These are phyloP conservation scores for Teunomyces tritomae DNA, from an alignment of 805 yeast species.

Conservation along the genomic window DNA sequence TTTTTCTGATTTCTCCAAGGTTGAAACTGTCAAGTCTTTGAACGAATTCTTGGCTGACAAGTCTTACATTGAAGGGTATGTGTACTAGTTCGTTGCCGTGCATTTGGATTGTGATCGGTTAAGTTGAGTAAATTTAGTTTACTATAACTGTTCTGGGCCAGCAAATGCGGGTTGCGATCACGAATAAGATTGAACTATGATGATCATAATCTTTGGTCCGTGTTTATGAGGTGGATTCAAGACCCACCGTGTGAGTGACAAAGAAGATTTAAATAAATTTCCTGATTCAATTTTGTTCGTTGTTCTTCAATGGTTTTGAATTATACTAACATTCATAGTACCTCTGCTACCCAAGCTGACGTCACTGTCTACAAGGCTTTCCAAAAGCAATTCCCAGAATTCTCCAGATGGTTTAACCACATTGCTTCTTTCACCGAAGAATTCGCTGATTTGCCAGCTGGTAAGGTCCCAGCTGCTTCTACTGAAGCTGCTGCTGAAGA, in stretches of 20 bases:
- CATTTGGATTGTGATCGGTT: neutral
- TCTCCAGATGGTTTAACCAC: constrained; percentile 98
- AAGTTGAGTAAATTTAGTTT: neutral
- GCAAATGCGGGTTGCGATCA: neutral
- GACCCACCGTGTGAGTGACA: constrained; percentile 95
- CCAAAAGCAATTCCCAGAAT: constrained; percentile 88
- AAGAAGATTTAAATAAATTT: constrained; percentile 32
- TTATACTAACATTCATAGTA: constrained; percentile 46
- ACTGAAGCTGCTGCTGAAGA: constrained; percentile 58
- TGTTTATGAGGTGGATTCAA: constrained; percentile 94
- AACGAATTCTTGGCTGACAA: constrained; percentile 86
- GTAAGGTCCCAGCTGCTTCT: constrained; percentile 54
- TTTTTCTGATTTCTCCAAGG: constrained; percentile 77
- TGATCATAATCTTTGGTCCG: constrained; percentile 85
- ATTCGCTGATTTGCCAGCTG: constrained; percentile 80
- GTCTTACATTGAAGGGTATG: constrained; percentile 96
- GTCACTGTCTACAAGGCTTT: constrained; percentile 91
- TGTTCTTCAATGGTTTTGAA: constrained; percentile 7
- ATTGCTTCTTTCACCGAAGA: constrained; percentile 89
- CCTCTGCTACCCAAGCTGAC: constrained; percentile 93
- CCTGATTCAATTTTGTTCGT: constrained; percentile 11
- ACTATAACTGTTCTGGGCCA: neutral
- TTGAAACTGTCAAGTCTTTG: constrained; percentile 60
- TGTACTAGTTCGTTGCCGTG: constrained; percentile 18
- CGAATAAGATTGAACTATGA: constrained; percentile 37